A percentile compares a stretch with the other conserved stretches of the same genome.
Conservation (phyloP, 2,329 filamentous ascomycete species). For the Shiraia sp. region DNA sequence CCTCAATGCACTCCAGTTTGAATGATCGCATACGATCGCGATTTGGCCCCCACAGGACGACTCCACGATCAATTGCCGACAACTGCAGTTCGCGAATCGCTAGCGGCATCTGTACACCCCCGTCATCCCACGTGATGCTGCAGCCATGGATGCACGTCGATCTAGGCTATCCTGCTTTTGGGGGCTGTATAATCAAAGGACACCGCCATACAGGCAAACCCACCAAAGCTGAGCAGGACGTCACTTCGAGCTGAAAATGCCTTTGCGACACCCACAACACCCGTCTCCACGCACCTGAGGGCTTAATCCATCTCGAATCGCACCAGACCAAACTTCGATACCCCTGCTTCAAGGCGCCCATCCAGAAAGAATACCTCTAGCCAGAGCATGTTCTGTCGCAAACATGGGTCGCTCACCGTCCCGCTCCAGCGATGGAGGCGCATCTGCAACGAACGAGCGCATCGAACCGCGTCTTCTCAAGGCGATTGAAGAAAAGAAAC, state of each 20-base stretch:
- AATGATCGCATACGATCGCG: too few species aligned
- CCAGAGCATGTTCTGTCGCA: conserved; percentile 17
- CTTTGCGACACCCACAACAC: conserved; percentile 13
- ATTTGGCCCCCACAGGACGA: too few species aligned
- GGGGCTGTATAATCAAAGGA: conserved; percentile 18
- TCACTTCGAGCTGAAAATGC: conserved; percentile 2
- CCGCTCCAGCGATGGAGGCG: conserved; percentile 41
- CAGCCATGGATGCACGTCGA: conserved; percentile 19
- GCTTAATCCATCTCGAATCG: conserved; percentile 8
- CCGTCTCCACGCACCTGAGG: conserved; percentile 5
- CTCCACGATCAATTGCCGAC: conserved; percentile 1
- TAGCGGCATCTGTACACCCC: conserved; percentile 5
- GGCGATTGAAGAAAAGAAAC: conserved; percentile 37
- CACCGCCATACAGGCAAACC: conserved; percentile 7
- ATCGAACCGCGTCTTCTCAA: conserved; percentile 42
- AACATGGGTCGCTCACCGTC: conserved; percentile 41
- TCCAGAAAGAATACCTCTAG: conserved; percentile 5
- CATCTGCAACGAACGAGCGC: conserved; percentile 30
- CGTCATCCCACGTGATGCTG: conserved; percentile 34
- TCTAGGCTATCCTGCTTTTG: conserved; percentile 19
- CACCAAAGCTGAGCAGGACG: conserved; percentile 5
- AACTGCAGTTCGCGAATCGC: background rate
- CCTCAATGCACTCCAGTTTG: too few species aligned
- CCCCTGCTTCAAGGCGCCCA: background rate
- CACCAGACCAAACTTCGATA: conserved; percentile 3